Base-by-base conservation (phyloP, 257 asterid species). In the Solanum phureja region DNA sequence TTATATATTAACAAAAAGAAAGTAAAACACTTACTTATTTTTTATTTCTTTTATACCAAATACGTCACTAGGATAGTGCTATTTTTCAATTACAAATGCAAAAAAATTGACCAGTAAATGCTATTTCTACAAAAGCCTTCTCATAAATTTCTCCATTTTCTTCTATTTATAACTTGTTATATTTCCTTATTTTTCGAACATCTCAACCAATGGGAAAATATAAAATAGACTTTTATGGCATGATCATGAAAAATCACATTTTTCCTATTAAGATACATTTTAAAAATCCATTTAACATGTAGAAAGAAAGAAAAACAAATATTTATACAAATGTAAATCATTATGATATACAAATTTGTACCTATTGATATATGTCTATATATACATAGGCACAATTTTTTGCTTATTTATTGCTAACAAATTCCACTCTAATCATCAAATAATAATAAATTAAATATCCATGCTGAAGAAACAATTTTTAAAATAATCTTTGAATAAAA, bases 341-440 rank as follows among this genome's bases (percentile, higher is more conserved):
- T 44, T 44, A 4, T 79, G 27, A 44, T 42, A 79, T 44, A 56
- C 18, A 12, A 4, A 79, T 24, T 44, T 27, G 85, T 14, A 79
- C 18, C 40, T 44, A 44, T 79, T 24, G 9, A 79, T 24, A 77
- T 44, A 14, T 79, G 66, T 27, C 38, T 81, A 1, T 29, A 16
- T 27, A 16, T 27, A 27, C 18, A 27, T 8, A 8, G 10, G 66
- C 5, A 77, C 31, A 76, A 6, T 1, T 79, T 52, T 24, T 2
- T 18, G 49, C 37, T 42, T 24, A 44, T 79, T 79, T 44, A 79
- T 79, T 79, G 85, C 40, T 2, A 46, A 79, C 7, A 16, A 44
- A 46, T 44, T 79, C 27, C 66, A 79, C 27, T 46, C 27, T n/a
- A 79, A 79, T 27, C 14, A 44, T 79, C 84, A 42, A 77, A 77